phyloP scores from a whole-genome alignment of 176 grass and related monocot species.

The Saccharum spontaneum region DNA sequence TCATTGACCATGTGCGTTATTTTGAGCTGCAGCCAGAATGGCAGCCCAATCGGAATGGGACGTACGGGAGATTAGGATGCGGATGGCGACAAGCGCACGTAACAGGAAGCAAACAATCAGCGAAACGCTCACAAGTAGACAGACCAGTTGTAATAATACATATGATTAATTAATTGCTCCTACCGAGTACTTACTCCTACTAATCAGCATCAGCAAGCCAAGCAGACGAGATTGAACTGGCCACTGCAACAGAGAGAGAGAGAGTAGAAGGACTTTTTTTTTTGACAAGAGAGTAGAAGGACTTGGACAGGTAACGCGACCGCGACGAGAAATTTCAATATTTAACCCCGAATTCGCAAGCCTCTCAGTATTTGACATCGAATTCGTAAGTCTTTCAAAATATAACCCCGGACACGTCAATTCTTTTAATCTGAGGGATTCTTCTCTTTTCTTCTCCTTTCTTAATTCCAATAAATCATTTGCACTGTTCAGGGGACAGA shows the following conservation, averaged over 20 bases:
- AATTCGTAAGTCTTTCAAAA: too few relatives aligned
- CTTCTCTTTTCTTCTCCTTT: too few relatives aligned
- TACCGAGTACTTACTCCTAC: too few relatives aligned
- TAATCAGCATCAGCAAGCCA: neutral
- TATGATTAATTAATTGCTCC: neutral
- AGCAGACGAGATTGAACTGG: conserved; percentile 7
- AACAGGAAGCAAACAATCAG: conserved; percentile 8
- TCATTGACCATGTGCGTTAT: neutral
- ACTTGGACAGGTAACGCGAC: neutral
- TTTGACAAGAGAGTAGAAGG: neutral
- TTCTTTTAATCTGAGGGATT: too few relatives aligned
- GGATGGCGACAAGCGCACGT: neutral
- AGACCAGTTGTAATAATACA: neutral
- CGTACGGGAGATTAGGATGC: neutral
- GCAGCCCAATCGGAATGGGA: neutral
- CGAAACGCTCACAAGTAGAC: neutral
- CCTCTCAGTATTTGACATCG: too few relatives aligned
- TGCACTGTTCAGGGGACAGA: too few relatives aligned
- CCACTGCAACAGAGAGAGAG: neutral
- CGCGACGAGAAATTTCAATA: too few relatives aligned
- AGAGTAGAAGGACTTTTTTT: neutral
- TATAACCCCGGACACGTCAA: too few relatives aligned
- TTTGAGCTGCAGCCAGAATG: neutral
- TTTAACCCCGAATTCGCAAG: too few relatives aligned
- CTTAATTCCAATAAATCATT: too few relatives aligned